Percentiles rank a stretch among this genome's conserved stretches.
These are phyloP conservation scores for Ceratobasidium sp. DNA, from an alignment of 1,284 basidiomycete species.

Conservation along the genomic window DNA sequence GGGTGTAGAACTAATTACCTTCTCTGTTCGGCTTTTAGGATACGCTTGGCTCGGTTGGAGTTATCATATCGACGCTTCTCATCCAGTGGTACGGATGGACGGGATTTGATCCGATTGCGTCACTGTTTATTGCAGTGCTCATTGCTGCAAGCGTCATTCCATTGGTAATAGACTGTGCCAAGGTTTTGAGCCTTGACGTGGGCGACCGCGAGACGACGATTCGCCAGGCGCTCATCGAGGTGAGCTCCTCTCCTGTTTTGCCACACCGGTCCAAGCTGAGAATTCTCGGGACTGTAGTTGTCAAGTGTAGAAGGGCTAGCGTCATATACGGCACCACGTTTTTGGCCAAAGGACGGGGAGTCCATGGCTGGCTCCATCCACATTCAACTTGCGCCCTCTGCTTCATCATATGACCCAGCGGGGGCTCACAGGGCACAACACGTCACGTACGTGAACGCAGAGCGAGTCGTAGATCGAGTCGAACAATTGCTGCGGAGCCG, in stretches of 20 bases:
- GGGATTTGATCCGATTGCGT: conserved; percentile 98
- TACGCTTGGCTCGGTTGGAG: conserved; percentile 93
- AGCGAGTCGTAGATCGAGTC: conserved; percentile 77
- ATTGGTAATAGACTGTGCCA: conserved; percentile 91
- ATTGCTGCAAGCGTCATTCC: conserved; percentile 96
- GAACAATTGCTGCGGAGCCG: conserved; percentile 70
- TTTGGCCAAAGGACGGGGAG: conserved; percentile 95
- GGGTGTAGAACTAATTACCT: neutral
- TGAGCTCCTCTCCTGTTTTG: conserved; percentile 51
- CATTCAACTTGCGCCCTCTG: conserved; percentile 73
- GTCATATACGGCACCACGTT: conserved; percentile 82
- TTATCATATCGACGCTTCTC: conserved; percentile 95
- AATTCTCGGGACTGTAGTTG: conserved; percentile 54
- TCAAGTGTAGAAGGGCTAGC: conserved; percentile 75
- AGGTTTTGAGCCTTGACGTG: conserved; percentile 87
- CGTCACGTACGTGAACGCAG: conserved; percentile 65
- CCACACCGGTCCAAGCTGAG: conserved; percentile 28
- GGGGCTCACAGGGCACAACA: conserved; percentile 58
- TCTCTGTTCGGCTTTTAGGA: conserved; percentile 57
- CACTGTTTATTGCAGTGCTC: conserved; percentile 93
- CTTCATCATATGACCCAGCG: conserved; percentile 62
- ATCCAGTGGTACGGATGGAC: conserved; percentile 99
- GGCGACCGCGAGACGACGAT: conserved; percentile 72
- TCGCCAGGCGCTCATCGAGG: conserved; percentile 76
- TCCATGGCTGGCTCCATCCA: conserved; percentile 90